phyloP scores from a whole-genome alignment of 2,329 filamentous ascomycete genomes.

The Hirsutella minnesotensis region DNA sequence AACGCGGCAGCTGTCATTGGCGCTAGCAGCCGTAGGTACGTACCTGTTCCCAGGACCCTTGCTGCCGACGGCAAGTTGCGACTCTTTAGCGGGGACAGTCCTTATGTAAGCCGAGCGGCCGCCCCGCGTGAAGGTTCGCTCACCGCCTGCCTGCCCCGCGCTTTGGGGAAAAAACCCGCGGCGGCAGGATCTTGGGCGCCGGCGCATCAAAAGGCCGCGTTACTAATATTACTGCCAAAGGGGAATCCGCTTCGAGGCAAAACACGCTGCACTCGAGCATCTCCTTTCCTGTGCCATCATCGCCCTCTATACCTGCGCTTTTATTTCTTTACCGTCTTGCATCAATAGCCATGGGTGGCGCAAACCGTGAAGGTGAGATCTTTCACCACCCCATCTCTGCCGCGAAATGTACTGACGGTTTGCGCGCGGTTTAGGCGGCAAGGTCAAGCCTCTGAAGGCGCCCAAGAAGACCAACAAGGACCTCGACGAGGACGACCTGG shows the following conservation, averaged over 20 bases:
- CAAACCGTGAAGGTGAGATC: slow-evolving; percentile 24
- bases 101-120: background rate
- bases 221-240: background rate
- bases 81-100: background rate
- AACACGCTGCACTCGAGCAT: background rate
- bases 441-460: slow-evolving; percentile 76
- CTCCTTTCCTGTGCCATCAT: background rate
- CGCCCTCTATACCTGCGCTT: background rate
- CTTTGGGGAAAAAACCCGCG: background rate
- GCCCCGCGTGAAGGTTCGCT: background rate
- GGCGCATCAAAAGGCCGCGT: background rate
- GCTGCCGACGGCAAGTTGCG: too few relatives aligned
- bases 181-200: background rate
- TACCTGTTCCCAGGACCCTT: background rate
- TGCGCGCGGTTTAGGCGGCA: slow-evolving; percentile 50
- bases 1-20: background rate
- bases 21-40: background rate
- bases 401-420: background rate
- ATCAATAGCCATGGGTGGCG: slow-evolving; percentile 29
- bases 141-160: background rate
- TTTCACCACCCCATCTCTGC: background rate
- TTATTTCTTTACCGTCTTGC: too few relatives aligned
- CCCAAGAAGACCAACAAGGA: slow-evolving; percentile 78
- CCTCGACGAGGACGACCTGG: slow-evolving; percentile 75
- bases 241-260: background rate